Evolutionary conservation across 2,329 filamentous ascomycete genomes (phyloP).

Genomic region (Keithomyces neogunnii): DNA sequence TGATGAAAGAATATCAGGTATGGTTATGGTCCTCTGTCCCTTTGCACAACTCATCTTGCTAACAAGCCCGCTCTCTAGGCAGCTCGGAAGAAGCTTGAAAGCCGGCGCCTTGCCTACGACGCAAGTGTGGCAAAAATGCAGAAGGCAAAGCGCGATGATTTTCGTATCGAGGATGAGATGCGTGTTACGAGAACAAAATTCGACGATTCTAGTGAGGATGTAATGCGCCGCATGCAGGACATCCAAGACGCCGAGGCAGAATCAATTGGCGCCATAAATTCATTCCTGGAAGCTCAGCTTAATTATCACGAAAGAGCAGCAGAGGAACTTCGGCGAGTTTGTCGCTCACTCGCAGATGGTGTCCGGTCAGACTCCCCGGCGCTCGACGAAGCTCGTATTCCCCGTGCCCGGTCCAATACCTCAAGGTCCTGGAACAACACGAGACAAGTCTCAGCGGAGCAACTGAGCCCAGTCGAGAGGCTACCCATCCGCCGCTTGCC

Average conservation of each 20-base stretch:
- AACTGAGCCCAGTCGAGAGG: slow-evolving; percentile 22
- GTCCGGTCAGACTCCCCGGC: slow-evolving; percentile 7
- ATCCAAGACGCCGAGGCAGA: slow-evolving; percentile 89
- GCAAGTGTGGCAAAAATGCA: slow-evolving; percentile 83
- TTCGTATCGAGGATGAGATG: slow-evolving; percentile 85
- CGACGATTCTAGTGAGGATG: slow-evolving; percentile 89
- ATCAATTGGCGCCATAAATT: slow-evolving; percentile 67
- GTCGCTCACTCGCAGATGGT: slow-evolving; percentile 34
- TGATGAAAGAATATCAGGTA: slow-evolving; percentile 98
- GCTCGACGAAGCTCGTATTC: slow-evolving; percentile 13
- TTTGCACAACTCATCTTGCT: neutral
- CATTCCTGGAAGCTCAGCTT: slow-evolving; percentile 81
- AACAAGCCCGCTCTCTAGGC: slow-evolving; percentile 28
- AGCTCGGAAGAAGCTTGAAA: slow-evolving; percentile 90
- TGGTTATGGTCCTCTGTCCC: slow-evolving; percentile 11
- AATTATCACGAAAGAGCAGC: slow-evolving; percentile 86
- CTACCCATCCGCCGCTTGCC: slow-evolving; percentile 35
- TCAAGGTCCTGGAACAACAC: slow-evolving; percentile 33
- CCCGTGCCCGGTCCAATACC: slow-evolving; percentile 39
- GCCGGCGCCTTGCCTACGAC: slow-evolving; percentile 80
- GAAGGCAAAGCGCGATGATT: slow-evolving; percentile 90
- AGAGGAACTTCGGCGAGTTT: slow-evolving; percentile 61
- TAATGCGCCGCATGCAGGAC: slow-evolving; percentile 86
- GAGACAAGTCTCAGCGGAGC: slow-evolving; percentile 2
- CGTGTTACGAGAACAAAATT: slow-evolving; percentile 90